Conservation (phyloP, 306 rosid genomes). For the Vachellia pachyceras region DNA sequence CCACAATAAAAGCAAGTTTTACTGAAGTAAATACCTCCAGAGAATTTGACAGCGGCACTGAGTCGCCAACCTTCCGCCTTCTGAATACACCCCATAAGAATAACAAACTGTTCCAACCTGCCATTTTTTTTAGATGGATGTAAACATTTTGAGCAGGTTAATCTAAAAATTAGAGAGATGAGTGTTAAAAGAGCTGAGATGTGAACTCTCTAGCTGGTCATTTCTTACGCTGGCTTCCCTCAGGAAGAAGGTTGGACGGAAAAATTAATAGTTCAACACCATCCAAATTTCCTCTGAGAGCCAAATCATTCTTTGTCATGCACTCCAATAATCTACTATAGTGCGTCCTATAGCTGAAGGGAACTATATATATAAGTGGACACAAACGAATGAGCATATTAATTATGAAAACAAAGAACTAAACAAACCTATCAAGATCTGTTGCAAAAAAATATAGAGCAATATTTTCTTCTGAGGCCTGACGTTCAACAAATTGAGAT, state of each 20-base stretch:
- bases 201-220: not conserved
- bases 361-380: not conserved
- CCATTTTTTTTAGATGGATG: not conserved
- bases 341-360: conserved; percentile 35
- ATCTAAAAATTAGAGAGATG: not conserved
- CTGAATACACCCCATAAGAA: conserved; percentile 42
- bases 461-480: conserved; percentile 41
- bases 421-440: conserved; percentile 45
- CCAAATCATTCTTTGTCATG: conserved; percentile 50
- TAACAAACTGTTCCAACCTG: conserved; percentile 33
- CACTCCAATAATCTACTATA: conserved; percentile 37
- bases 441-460: conserved; percentile 47
- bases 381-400: not conserved
- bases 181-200: conserved; percentile 1
- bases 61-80: conserved; percentile 14
- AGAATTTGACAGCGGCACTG: conserved; percentile 14
- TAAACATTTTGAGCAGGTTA: not conserved
- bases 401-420: conserved; percentile 1
- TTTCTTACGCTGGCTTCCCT: conserved; percentile 39
- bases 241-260: conserved; percentile 46
- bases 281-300: conserved; percentile 46
- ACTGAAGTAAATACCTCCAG: not conserved
- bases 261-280: conserved; percentile 49
- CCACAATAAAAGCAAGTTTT: not conserved
- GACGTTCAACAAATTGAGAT: conserved; percentile 31